Evolutionary conservation across 176 grass and related monocot species (phyloP).

Genomic region (Eleusine indica): DNA sequence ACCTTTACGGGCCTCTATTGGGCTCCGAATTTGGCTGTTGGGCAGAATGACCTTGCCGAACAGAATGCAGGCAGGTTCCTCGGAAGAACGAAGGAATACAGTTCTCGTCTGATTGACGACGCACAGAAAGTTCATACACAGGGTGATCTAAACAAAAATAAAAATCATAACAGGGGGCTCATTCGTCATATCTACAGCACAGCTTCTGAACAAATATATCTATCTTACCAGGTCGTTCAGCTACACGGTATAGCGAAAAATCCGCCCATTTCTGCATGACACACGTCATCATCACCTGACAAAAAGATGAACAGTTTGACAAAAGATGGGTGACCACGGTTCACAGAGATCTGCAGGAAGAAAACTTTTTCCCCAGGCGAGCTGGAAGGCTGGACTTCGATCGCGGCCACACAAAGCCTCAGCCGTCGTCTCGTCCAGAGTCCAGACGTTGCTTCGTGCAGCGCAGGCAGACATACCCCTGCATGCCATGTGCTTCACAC

Average conservation of each 20-base stretch:
- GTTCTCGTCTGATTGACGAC: too few species aligned
- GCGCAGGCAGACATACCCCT: slow-evolving; percentile 17
- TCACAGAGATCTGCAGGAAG: neutral
- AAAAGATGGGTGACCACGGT: neutral
- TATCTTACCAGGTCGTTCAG: too few species aligned
- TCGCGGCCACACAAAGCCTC: neutral
- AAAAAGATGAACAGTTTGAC: neutral
- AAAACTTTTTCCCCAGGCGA: neutral
- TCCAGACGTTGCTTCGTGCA: neutral
- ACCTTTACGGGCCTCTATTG: neutral
- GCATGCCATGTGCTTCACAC: slow-evolving; percentile 51
- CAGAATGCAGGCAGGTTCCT: too few species aligned
- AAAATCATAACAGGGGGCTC: too few species aligned
- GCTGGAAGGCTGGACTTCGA: neutral
- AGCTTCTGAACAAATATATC: too few species aligned
- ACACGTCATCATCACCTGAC: neutral
- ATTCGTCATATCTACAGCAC: too few species aligned
- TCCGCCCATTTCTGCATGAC: neutral
- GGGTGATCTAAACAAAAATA: too few species aligned
- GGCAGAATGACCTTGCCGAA: too few species aligned
- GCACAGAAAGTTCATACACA: too few species aligned
- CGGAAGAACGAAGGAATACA: too few species aligned
- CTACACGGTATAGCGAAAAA: too few species aligned
- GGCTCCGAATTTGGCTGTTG: too few species aligned
- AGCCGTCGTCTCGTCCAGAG: neutral